Evolutionary conservation across 345 rosid species (phyloP).

Genomic region (Lepidium sativum): DNA sequence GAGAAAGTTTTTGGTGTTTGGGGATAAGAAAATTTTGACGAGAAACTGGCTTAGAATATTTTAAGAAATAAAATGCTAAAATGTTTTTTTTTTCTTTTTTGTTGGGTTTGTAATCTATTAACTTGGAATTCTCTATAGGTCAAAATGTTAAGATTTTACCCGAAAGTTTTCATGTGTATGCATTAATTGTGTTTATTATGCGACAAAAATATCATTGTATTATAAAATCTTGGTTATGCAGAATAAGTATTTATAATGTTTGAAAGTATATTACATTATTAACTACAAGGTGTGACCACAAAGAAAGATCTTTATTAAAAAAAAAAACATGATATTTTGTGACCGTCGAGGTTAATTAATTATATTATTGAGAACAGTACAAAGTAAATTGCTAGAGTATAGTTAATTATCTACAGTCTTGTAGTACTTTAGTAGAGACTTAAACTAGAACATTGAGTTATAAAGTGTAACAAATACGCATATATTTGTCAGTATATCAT

Average conservation of each 20-base stretch:
- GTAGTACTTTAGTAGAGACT: not conserved
- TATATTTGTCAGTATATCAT: too few relatives aligned
- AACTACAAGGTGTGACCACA: conserved; percentile 10
- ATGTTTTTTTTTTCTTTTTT: not conserved
- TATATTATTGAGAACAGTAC: too few relatives aligned
- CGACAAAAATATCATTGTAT: conserved; percentile 10
- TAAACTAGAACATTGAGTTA: not conserved
- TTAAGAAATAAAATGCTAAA: not conserved
- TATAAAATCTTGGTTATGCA: not conserved
- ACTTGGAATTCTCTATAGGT: not conserved
- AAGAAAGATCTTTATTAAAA: too few relatives aligned
- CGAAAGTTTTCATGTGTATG: not conserved
- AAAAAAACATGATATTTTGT: not conserved
- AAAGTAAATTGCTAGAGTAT: not conserved
- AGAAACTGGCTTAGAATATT: not conserved
- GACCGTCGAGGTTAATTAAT: conserved; percentile 6
- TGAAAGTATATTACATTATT: not conserved
- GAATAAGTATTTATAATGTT: not conserved
- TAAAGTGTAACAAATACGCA: not conserved
- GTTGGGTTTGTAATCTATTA: not conserved
- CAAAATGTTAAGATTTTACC: not conserved
- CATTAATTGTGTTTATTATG: conserved; percentile 5
- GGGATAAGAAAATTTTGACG: conserved; percentile 25
- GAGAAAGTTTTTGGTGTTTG: conserved; percentile 71
- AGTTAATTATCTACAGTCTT: not conserved